Conservation (phyloP, 192 early-diverging fungal species). For the Linnemannia schmuckeri region DNA sequence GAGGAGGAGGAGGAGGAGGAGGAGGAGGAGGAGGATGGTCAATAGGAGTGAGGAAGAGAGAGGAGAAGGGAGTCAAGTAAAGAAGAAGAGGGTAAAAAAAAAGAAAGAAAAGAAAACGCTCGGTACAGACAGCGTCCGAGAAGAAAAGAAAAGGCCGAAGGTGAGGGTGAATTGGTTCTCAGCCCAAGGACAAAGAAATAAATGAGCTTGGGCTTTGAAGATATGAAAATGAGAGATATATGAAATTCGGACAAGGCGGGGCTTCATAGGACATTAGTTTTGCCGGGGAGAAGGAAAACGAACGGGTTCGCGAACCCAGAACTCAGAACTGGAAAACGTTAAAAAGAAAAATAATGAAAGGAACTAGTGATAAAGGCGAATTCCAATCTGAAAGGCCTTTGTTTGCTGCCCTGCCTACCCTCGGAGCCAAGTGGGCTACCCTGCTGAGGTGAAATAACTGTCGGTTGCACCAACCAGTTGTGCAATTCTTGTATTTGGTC, state of each 20-base stretch:
- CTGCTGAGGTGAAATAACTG: no score
- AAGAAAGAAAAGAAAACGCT: neutral
- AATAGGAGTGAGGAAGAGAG: neutral
- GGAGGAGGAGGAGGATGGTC: neutral
- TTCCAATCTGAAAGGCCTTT: no score
- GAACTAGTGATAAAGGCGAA: no score
- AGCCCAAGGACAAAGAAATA: neutral
- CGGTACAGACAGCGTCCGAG: neutral
- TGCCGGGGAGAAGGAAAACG: neutral
- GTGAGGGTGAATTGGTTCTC: neutral
- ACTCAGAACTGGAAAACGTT: no score
- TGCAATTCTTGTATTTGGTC: no score
- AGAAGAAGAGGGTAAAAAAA: neutral
- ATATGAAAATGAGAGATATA: neutral
- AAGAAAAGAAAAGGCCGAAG: neutral
- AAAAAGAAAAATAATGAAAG: no score
- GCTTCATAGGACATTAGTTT: neutral
- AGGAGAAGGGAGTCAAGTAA: neutral
- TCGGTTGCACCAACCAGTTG: no score
- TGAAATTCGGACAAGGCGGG: neutral
- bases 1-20: neutral
- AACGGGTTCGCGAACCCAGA: no score
- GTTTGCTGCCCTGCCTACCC: no score
- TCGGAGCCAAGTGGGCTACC: no score
- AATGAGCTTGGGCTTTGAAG: neutral